Percentiles rank a stretch among this genome's conserved stretches.
Conservation (phyloP, 2,329 filamentous ascomycete genomes). For the Calonectria hawksworthii region DNA sequence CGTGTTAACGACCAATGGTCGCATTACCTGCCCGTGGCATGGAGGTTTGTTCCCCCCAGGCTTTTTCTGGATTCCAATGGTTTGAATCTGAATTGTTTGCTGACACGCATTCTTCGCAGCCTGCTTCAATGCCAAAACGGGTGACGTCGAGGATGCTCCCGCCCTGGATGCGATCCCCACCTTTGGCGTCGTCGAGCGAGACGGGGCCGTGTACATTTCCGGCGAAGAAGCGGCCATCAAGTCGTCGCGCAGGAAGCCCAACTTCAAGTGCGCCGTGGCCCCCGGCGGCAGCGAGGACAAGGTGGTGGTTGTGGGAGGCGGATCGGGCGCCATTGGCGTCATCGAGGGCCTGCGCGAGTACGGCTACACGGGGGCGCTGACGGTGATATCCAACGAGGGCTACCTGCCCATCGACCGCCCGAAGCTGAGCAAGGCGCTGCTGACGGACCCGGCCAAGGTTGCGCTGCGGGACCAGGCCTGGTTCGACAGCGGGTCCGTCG, state of each 20-base stretch:
- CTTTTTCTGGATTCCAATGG: no score
- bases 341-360: slow-evolving; percentile 86
- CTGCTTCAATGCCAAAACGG: slow-evolving; percentile 90
- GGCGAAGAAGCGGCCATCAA: slow-evolving; percentile 86
- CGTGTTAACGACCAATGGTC: slow-evolving; percentile 83
- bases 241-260: slow-evolving; percentile 78
- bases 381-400: slow-evolving; percentile 86
- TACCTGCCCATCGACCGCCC: slow-evolving; percentile 92
- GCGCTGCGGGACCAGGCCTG: slow-evolving; percentile 82
- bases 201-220: slow-evolving; percentile 87
- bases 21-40: slow-evolving; percentile 96
- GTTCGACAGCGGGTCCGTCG: slow-evolving; percentile 75
- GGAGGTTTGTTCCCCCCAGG: slow-evolving; percentile 73
- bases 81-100: background rate
- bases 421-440: slow-evolving; percentile 93
- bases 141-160: slow-evolving; percentile 95
- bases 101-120: slow-evolving; percentile 63
- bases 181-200: slow-evolving; percentile 85
- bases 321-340: slow-evolving; percentile 85
- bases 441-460: slow-evolving; percentile 84
- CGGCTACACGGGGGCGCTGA: slow-evolving; percentile 85
- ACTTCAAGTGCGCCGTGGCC: slow-evolving; percentile 75
- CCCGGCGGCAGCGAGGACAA: slow-evolving; percentile 67
- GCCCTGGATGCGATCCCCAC: slow-evolving; percentile 88
- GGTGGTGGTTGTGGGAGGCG: slow-evolving; percentile 90